Evolutionary conservation across 345 rosid genomes (phyloP), one percentile per base, ranked within the genome.

Genomic region (Bretschneidera sinensis): DNA sequence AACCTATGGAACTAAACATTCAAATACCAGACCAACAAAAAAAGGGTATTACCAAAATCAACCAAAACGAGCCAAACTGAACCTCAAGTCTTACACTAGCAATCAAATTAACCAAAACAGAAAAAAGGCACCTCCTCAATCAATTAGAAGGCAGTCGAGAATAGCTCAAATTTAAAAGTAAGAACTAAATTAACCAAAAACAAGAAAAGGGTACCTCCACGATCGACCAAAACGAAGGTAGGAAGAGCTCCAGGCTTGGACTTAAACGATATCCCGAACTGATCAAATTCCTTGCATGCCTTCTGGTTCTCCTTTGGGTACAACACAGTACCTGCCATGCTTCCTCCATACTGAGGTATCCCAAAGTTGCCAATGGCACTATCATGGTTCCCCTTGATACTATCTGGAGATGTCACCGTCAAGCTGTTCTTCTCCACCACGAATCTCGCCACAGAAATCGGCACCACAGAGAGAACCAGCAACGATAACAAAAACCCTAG

Each of bases 271-370:
- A 87, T 77, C 48, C 79, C 79, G 65, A 79, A 85, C 24, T 72
- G 84, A 59, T 77, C 71, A 57, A 85, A 90, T 51, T 74, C 87
- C 28, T 75, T 81, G 39, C 99, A 94, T 9, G 86, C 95, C 70
- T 90, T 86, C 71, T 35, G 79, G 67, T 94, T 90, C 56, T 84
- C 81, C 54, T 79, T 84, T 0, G 92, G 96, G 60, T 87, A 94
- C 59, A 70, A 53, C 53, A 88, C 96, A 17, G 82, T 68, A 0
- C 97, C 99, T 0, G 96, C 97, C 97, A 94, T 85, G 75, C 96
- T 90, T n/a, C 99, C 99, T 13, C 99, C 99, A 75, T 94, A 94
- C 69, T 94, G 90, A 25, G 99, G 99, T 47, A 94, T 88, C 81
- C 99, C 99, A 20, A 94, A 94, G 81, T 94, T 94, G 1, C 97